phyloP scores from a whole-genome alignment of 495 filamentous ascomycete genomes.

The Astrocystis sublimbata region DNA sequence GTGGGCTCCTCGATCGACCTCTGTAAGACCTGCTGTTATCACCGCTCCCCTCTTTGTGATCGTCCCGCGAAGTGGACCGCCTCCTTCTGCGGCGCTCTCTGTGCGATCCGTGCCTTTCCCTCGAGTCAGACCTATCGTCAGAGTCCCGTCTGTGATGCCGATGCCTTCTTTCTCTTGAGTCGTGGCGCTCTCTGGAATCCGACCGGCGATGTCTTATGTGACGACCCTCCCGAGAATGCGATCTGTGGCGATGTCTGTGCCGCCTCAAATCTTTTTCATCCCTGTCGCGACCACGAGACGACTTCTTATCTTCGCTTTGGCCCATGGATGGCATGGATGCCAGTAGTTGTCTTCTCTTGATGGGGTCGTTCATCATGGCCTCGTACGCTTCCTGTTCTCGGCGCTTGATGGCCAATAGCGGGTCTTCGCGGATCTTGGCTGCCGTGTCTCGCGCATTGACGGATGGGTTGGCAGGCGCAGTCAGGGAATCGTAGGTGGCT shows the following conservation, averaged over 20 bases:
- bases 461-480: constrained; percentile 54
- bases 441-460: constrained; percentile 74
- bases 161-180: constrained; percentile 41
- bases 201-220: constrained; percentile 50
- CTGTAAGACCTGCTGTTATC: constrained; percentile 27
- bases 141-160: constrained; percentile 36
- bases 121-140: constrained; percentile 32
- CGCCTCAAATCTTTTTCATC: constrained; percentile 54
- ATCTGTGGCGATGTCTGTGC: constrained; percentile 41
- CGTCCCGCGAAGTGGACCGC: constrained; percentile 24
- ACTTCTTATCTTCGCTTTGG: constrained; percentile 46
- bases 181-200: constrained; percentile 39
- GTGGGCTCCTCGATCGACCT: constrained; percentile 36
- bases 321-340: constrained; percentile 63
- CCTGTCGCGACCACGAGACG: constrained; percentile 41
- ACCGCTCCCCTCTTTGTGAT: constrained; percentile 14
- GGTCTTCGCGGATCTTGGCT: constrained; percentile 83
- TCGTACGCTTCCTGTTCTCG: constrained; percentile 91
- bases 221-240: constrained; percentile 43
- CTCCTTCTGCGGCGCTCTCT: constrained; percentile 24
- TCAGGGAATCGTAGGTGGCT: constrained; percentile 65
- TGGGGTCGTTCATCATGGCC: constrained; percentile 80
- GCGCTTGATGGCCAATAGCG: constrained; percentile 86
- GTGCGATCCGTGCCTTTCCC: constrained; percentile 37
- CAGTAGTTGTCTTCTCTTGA: constrained; percentile 67